Conservation (phyloP, 768 basidiomycete genomes). For the Cyathus striatus region DNA sequence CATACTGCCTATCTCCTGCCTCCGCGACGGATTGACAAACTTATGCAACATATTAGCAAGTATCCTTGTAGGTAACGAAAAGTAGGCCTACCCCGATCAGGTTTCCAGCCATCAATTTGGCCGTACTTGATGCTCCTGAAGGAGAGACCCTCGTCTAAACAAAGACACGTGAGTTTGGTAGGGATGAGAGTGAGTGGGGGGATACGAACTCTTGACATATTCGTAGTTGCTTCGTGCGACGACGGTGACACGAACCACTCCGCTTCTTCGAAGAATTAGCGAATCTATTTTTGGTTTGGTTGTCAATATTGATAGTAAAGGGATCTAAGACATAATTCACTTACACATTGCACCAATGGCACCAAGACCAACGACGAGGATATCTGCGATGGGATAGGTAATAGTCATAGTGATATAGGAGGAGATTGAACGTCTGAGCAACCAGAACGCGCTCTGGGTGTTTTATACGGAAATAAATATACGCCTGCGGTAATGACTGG, state of each 20-base stretch:
- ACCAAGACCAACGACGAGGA: slow-evolving; percentile 57
- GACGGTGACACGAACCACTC: slow-evolving; percentile 58
- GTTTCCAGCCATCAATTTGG: slow-evolving; percentile 49
- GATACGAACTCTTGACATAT: slow-evolving; percentile 39
- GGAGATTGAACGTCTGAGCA: too few species aligned
- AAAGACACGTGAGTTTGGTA: too few species aligned
- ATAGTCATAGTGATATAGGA: too few species aligned
- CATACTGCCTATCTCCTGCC: slow-evolving; percentile 56
- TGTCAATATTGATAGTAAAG: too few species aligned
- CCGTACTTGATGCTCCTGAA: slow-evolving; percentile 60
- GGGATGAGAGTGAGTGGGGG: too few species aligned
- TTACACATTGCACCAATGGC: slow-evolving; percentile 62
- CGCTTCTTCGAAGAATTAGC: slow-evolving; percentile 48
- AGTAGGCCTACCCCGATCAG: slow-evolving; percentile 49
- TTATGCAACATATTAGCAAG: slow-evolving; percentile 14
- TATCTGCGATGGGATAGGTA: slow-evolving; percentile 29
- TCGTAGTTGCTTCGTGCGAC: slow-evolving; percentile 71
- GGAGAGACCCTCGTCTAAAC: slow-evolving; percentile 46
- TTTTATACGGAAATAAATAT: too few species aligned
- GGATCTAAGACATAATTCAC: too few species aligned
- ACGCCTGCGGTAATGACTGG: too few species aligned
- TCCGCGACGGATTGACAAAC: slow-evolving; percentile 55
- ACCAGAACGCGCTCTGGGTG: too few species aligned
- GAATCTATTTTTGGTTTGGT: slow-evolving; percentile 33
- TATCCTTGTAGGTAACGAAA: not conserved